Base-by-base conservation (phyloP, 1,284 basidiomycete species). In the Cronartium ribicola region DNA sequence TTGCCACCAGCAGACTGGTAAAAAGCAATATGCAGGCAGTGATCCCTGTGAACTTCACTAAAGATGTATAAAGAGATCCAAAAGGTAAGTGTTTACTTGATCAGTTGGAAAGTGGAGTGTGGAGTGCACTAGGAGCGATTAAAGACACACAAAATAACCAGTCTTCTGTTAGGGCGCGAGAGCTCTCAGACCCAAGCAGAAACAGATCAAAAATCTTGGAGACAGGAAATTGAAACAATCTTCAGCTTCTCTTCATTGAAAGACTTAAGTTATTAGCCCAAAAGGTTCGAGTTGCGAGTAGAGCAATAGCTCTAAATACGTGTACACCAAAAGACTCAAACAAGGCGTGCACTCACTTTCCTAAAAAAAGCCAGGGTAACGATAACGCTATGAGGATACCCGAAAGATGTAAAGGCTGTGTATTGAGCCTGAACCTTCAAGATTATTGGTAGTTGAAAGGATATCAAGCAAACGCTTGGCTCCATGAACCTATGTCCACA, bases 11-110 rank as follows among this genome's bases (percentile, higher is more conserved):
- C 44, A 72, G 60, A 46, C 70, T 72, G 37, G 70, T 40, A 72
- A 72, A 57, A 61, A 72, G 63, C 22, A 72, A 62, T 36, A 72
- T 40, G 40, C 70, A 72, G 43, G 70, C 62, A 22, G 64, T 72
- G 14, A 66, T 55, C 44, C 70, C 70, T 13, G 51, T 66, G 20
- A 72, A 72, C 36, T 60, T 72, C 62, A 72, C 70, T 72, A 64
- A 41, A 39, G 29, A 22, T 5, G 36, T 5, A 63, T 59, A 57
- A 29, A 20, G 5, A 63, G 55, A 48, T 39, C 10, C 29, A 13
- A 39, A 3, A 62, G 14, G 39, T 36, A 37, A 39, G 7, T 7
- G n/a, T 63, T 39, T 46, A 43, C 41, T 55, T 39, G 57, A 66
- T n/a, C n/a, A n/a, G 37, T 20, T n/a, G 5, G 5, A 55, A 65